Conservation (phyloP, 306 rosid genomes). For the Vigna reflexopilosa region DNA sequence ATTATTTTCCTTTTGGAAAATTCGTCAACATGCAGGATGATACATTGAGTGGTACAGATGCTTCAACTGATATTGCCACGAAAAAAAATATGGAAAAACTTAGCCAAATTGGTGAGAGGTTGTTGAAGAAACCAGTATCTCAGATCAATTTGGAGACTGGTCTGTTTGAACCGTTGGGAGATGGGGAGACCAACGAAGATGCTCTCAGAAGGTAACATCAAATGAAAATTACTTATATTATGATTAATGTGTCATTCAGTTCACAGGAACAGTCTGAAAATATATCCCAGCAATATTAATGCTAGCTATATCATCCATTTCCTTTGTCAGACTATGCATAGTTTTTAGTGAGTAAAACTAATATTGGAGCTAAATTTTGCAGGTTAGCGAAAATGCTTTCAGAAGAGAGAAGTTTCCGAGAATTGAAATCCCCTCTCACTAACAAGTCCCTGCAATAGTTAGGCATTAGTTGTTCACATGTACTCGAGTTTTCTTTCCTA, state of each 20-base stretch:
- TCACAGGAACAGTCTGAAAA: background rate
- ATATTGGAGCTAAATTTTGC: background rate
- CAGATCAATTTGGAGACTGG: constrained; percentile 49
- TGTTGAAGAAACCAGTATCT: constrained; percentile 51
- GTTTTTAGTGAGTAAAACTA: background rate
- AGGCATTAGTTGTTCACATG: background rate
- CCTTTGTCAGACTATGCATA: background rate
- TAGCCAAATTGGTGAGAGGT: constrained; percentile 46
- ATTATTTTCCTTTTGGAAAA: background rate
- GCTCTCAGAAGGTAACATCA: constrained; percentile 48
- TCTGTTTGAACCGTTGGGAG: background rate
- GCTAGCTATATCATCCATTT: background rate
- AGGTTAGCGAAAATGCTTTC: constrained; percentile 66
- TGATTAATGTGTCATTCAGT: background rate
- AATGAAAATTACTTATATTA: background rate
- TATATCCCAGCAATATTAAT: background rate
- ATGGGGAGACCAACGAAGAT: constrained; percentile 51
- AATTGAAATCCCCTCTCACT: constrained; percentile 55
- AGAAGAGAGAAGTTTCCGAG: constrained; percentile 57
- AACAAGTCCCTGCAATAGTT: background rate
- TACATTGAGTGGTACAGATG: constrained; percentile 41
- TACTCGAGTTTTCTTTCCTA: background rate
- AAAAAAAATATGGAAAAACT: constrained; percentile 46
- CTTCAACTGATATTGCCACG: constrained; percentile 53
- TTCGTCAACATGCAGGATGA: constrained; percentile 48